phyloP scores from a whole-genome alignment of 345 rosid genomes.

The Eucalyptus melliodora region DNA sequence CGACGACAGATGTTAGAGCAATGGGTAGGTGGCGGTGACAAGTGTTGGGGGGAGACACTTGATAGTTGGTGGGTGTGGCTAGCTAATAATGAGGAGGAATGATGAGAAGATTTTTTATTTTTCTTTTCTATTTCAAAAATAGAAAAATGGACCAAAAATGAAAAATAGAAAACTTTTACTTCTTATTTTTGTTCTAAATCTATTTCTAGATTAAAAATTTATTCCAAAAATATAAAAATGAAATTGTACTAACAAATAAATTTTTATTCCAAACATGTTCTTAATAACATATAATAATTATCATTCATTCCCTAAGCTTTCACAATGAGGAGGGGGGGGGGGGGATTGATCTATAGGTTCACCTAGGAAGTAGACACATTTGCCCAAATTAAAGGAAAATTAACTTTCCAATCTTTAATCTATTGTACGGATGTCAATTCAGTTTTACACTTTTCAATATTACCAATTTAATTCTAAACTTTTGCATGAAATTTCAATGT shows the following conservation, averaged over 20 bases:
- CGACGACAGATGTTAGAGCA: accelerated
- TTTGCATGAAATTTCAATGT: not conserved
- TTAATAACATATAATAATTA: too few relatives aligned
- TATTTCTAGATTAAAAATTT: too few relatives aligned
- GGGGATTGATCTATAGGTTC: not conserved
- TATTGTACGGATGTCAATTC: accelerated
- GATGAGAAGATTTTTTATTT: too few relatives aligned
- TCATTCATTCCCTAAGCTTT: not conserved
- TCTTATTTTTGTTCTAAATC: accelerated
- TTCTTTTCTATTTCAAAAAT: too few relatives aligned
- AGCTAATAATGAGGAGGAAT: too few relatives aligned
- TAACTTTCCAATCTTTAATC: accelerated
- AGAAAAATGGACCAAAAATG: too few relatives aligned
- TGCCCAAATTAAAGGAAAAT: not conserved
- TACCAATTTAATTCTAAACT: not conserved
- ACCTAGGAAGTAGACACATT: not conserved
- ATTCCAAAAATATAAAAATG: too few relatives aligned
- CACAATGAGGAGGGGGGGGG: not conserved
- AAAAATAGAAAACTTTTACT: too few relatives aligned
- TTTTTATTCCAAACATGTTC: accelerated
- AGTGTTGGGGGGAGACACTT: accelerated
- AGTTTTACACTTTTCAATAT: not conserved
- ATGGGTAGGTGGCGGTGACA: accelerated
- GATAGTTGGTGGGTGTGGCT: accelerated
- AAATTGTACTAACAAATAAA: accelerated